These are phyloP conservation scores for Physcomitrellopsis africana DNA, from an alignment of 225 moss, liverwort and hornwort genomes.

Conservation along the genomic window DNA sequence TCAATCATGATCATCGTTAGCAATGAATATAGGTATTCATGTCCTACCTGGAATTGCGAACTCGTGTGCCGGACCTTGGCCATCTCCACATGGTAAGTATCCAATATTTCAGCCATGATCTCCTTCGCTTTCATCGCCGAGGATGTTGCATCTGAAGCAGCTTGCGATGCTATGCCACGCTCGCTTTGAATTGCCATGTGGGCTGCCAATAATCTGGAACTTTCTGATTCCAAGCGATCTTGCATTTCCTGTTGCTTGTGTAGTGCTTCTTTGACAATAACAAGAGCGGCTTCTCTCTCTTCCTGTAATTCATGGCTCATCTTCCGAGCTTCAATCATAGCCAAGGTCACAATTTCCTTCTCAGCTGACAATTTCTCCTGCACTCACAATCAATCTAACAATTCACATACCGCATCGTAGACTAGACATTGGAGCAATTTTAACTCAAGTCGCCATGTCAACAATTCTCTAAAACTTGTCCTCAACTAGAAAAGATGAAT, in stretches of 20 bases:
- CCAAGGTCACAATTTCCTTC: constrained; percentile 56
- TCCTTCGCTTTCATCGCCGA: constrained; percentile 79
- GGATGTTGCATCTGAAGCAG: constrained; percentile 81
- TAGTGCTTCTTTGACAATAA: constrained; percentile 65
- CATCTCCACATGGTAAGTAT: constrained; percentile 72
- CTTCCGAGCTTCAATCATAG: constrained; percentile 39
- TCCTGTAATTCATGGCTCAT: constrained; percentile 44
- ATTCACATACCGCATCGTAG: not conserved
- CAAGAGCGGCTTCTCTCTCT: constrained; percentile 47
- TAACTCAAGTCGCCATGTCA: not conserved
- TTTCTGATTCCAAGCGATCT: constrained; percentile 73
- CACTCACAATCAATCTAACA: constrained; percentile 7
- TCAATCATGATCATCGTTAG: not conserved
- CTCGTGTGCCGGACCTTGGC: constrained; percentile 63
- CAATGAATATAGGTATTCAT: not conserved
- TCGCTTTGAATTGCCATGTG: constrained; percentile 70
- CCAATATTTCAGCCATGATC: constrained; percentile 66
- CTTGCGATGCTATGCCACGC: constrained; percentile 77
- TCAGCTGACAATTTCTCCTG: constrained; percentile 68
- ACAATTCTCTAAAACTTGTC: not conserved
- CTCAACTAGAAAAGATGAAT: not conserved
- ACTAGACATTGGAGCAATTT: not conserved
- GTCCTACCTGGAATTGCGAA: constrained; percentile 53
- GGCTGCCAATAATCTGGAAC: constrained; percentile 56
- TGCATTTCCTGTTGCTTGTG: constrained; percentile 71